A percentile compares a stretch with the other conserved stretches of the same genome.
Evolutionary conservation across 495 filamentous ascomycete genomes (phyloP).

Genomic region (Hypomontagnella submonticulosa): DNA sequence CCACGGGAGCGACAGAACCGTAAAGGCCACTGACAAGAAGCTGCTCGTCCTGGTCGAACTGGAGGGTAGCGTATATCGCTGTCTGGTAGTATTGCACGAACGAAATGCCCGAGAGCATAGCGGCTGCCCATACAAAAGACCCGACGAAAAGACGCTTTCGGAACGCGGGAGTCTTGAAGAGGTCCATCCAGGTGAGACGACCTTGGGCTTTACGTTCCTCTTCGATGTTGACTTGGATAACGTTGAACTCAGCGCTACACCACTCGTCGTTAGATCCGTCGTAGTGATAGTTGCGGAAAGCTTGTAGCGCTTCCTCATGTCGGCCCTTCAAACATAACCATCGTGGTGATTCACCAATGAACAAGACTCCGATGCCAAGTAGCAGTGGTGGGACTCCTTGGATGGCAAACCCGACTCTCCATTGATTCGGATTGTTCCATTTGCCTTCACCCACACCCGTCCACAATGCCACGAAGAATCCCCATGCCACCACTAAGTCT

Average conservation of each 20-base stretch:
- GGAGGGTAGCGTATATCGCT: conserved; percentile 60
- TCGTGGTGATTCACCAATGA: conserved; percentile 66
- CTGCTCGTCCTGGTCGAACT: conserved; percentile 56
- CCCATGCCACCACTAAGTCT: conserved; percentile 64
- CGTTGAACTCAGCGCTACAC: conserved; percentile 57
- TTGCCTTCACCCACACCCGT: conserved; percentile 54
- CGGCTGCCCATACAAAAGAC: conserved; percentile 64
- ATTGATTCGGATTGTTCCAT: conserved; percentile 54
- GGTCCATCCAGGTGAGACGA: conserved; percentile 56
- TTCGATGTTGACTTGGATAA: conserved; percentile 58
- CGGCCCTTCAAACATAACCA: conserved; percentile 67
- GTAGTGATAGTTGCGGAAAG: conserved; percentile 58
- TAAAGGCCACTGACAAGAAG: conserved; percentile 65
- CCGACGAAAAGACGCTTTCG: conserved; percentile 62
- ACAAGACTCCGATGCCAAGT: conserved; percentile 61
- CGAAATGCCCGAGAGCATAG: conserved; percentile 63
- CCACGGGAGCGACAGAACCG: conserved; percentile 62
- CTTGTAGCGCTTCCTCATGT: conserved; percentile 54
- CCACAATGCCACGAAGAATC: conserved; percentile 59
- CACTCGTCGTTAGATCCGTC: conserved; percentile 57
- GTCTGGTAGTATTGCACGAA: conserved; percentile 66
- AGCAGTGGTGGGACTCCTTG: conserved; percentile 62
- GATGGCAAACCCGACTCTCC: conserved; percentile 67
- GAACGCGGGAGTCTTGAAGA: conserved; percentile 58
- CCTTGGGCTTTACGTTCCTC: conserved; percentile 51